phyloP scores from a whole-genome alignment of 139 green algal species.

The Volvox africanus region DNA sequence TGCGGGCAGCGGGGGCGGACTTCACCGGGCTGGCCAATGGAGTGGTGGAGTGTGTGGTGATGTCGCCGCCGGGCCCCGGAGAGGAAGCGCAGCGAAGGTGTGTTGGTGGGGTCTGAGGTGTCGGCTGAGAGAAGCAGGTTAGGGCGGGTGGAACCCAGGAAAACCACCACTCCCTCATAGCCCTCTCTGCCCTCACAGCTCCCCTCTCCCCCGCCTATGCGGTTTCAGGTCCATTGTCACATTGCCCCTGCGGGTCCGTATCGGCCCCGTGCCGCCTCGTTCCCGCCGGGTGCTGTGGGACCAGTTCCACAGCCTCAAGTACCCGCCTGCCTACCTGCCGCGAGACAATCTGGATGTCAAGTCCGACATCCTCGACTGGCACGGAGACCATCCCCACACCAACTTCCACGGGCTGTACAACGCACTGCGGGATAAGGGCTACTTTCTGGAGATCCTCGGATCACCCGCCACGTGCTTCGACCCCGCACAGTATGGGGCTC shows the following conservation, averaged over 20 bases:
- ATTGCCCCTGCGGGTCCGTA: constrained; percentile 74
- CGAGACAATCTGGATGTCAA: constrained; percentile 86
- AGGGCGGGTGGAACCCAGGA: too few relatives aligned
- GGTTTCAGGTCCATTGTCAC: constrained; percentile 55
- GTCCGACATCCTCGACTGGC: constrained; percentile 98
- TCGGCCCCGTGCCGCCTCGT: constrained; percentile 82
- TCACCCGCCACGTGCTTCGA: constrained; percentile 96
- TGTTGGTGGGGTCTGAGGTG: too few relatives aligned
- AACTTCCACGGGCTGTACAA: constrained; percentile 96
- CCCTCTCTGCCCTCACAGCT: neutral
- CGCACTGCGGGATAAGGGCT: constrained; percentile 67
- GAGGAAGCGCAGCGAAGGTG: constrained; percentile 39
- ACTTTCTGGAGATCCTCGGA: constrained; percentile 81
- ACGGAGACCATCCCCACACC: constrained; percentile 97
- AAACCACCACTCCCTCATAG: neutral
- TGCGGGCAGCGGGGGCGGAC: constrained; percentile 64
- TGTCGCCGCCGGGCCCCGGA: constrained; percentile 73
- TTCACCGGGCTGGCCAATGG: constrained; percentile 59
- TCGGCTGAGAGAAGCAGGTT: too few relatives aligned
- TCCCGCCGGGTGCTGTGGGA: constrained; percentile 94
- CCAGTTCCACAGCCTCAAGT: constrained; percentile 95
- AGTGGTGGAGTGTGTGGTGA: constrained; percentile 80
- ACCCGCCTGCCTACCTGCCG: constrained; percentile 96
- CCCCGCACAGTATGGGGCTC: constrained; percentile 84
- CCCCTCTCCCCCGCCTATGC: neutral